A percentile compares a stretch with the other conserved stretches of the same genome.
Conservation (phyloP, 2,329 filamentous ascomycete species). For the Penicillium capsulatum region DNA sequence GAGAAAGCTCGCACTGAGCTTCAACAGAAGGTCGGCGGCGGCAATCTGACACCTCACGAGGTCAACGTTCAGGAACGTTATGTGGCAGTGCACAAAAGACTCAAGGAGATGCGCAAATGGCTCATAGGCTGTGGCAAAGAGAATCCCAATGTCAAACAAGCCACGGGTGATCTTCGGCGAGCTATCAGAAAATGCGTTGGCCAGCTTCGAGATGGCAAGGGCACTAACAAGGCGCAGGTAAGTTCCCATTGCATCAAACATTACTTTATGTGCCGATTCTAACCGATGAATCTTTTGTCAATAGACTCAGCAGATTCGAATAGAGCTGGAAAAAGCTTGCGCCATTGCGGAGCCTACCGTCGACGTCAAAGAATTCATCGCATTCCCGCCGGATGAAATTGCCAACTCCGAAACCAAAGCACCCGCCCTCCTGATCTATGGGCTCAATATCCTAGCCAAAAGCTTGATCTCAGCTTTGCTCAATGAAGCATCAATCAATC, state of each 20-base stretch:
- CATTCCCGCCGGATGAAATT: slow-evolving; percentile 39
- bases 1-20: slow-evolving; percentile 27
- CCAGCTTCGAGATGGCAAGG: slow-evolving; percentile 61
- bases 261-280: slow-evolving; percentile 2
- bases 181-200: slow-evolving; percentile 68
- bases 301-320: slow-evolving; percentile 45
- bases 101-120: slow-evolving; percentile 58
- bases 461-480: slow-evolving; percentile 66
- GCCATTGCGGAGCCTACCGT: slow-evolving; percentile 52
- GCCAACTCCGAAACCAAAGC: slow-evolving; percentile 47
- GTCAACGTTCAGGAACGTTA: slow-evolving; percentile 48
- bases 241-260: neutral
- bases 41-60: slow-evolving; percentile 32
- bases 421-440: slow-evolving; percentile 66
- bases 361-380: slow-evolving; percentile 54
- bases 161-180: slow-evolving; percentile 67
- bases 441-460: slow-evolving; percentile 74
- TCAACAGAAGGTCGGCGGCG: slow-evolving; percentile 28
- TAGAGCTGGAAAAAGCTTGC: slow-evolving; percentile 53
- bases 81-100: slow-evolving; percentile 59
- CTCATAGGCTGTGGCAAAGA: slow-evolving; percentile 53
- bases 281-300: slow-evolving; percentile 5
- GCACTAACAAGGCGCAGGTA: slow-evolving; percentile 58
- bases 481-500: slow-evolving; percentile 60
- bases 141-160: slow-evolving; percentile 57